A percentile compares a stretch with the other conserved stretches of the same genome.
Evolutionary conservation across 2,329 filamentous ascomycete genomes (phyloP).

Genomic region (Nemania sp.): DNA sequence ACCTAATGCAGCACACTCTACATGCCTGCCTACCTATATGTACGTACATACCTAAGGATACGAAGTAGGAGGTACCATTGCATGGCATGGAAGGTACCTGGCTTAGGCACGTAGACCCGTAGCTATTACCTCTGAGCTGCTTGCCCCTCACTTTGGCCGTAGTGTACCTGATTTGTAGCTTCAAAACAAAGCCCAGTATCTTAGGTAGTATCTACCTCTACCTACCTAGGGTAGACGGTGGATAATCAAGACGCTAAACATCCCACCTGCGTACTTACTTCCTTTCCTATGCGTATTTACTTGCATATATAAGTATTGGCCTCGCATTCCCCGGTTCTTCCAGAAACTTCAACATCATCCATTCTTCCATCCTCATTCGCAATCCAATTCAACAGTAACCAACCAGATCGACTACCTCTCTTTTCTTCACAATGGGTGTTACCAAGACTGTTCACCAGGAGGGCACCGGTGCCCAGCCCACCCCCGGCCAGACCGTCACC

Average conservation of each 20-base stretch:
- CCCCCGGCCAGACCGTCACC: slow-evolving; percentile 76
- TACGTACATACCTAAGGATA: neutral
- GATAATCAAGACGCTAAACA: slow-evolving; percentile 46
- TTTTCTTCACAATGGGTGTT: slow-evolving; percentile 74
- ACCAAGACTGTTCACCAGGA: slow-evolving; percentile 71
- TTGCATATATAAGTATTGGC: slow-evolving; percentile 20
- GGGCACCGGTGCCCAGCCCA: slow-evolving; percentile 73
- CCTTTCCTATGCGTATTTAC: no score
- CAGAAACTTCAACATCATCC: slow-evolving; percentile 25
- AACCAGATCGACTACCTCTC: slow-evolving; percentile 20
- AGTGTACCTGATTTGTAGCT: neutral
- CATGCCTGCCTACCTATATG: no score
- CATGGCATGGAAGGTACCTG: neutral
- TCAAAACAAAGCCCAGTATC: slow-evolving; percentile 11
- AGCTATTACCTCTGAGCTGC: slow-evolving; percentile 5
- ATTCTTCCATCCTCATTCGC: neutral
- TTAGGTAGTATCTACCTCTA: neutral
- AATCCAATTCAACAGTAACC: slow-evolving; percentile 4
- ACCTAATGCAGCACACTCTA: neutral
- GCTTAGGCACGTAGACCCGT: neutral
- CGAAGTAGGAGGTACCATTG: no score
- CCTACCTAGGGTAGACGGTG: no score
- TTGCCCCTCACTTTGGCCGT: slow-evolving; percentile 30
- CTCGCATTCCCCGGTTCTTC: slow-evolving; percentile 28
- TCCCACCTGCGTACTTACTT: slow-evolving; percentile 37